Evolutionary conservation across 2,329 filamentous ascomycete species (phyloP).

Genomic region (Hortaea werneckii): DNA sequence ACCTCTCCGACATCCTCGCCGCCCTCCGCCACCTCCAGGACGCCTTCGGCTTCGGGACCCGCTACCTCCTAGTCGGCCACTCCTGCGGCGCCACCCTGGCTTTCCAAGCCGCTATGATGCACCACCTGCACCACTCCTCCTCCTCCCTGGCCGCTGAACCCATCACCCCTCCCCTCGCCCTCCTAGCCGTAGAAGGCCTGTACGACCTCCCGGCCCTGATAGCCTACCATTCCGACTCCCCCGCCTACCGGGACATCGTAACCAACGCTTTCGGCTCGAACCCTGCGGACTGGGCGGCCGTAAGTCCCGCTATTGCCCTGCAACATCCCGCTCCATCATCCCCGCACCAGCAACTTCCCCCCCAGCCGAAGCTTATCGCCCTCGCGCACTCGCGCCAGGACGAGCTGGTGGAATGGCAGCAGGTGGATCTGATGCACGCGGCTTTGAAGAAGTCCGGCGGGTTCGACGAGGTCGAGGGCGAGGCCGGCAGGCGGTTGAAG

Average conservation of each 20-base stretch:
- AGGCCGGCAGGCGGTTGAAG: constrained; percentile 22
- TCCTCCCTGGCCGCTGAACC: constrained; percentile 24
- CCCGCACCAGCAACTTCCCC: background rate
- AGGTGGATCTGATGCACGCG: constrained; percentile 48
- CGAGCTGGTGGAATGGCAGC: constrained; percentile 43
- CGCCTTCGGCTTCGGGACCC: constrained; percentile 33
- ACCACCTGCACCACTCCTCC: too few species aligned
- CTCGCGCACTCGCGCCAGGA: constrained; percentile 39
- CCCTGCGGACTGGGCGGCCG: constrained; percentile 40
- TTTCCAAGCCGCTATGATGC: constrained; percentile 46
- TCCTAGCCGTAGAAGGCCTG: constrained; percentile 56
- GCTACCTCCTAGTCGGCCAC: constrained; percentile 52
- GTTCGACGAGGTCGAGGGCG: constrained; percentile 24
- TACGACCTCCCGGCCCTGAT: constrained; percentile 53
- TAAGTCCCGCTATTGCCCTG: constrained; percentile 52
- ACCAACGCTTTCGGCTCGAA: constrained; percentile 50
- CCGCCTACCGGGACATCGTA: constrained; percentile 50
- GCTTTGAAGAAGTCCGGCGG: constrained; percentile 35
- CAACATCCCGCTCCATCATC: too few species aligned
- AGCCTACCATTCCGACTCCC: constrained; percentile 32
- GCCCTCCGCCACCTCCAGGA: constrained; percentile 43
- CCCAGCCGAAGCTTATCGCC: constrained; percentile 24
- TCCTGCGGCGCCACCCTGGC: constrained; percentile 55
- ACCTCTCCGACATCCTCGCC: constrained; percentile 47
- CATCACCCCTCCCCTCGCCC: constrained; percentile 35